Evolutionary conservation across 495 filamentous ascomycete species (phyloP), one percentile per base, ranked within the genome.

Genomic region (Letharia lupina): DNA sequence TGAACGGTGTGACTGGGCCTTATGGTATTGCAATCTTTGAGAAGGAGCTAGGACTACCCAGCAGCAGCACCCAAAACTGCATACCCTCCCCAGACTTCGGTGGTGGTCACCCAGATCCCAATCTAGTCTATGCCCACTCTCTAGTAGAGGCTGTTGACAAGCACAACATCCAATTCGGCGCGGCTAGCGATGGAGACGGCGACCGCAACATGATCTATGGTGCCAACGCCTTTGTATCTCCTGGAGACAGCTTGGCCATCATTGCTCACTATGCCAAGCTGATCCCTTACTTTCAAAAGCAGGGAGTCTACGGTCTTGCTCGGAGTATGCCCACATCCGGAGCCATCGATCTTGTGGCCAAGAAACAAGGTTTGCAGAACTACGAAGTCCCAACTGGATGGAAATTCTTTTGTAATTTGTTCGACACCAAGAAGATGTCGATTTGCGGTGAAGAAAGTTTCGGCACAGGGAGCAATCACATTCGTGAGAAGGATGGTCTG

Each of bases 161-260:
- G 79, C 86, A 91, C 70, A 83, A 84, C 44, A 91, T 98, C 70
- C 95, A 94, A 71, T 98, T 98, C 74, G 94, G 94, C 70, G 94
- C 94, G 52, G 94, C 94, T 47, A 93, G 89, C 71, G 94, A 98
- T 70, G 94, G 94, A 69, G 94, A 98, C 71, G 94, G 94, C 70
- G 94, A 98, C 80, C 90, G 94, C 65, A 98, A 98, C 84, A 98
- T 98, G 94, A 98, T 98, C 73, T 98, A 98, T 76, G 94, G 94
- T 65, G 93, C 93, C 70, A 91, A 94, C 73, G 87, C 86, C 50
- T 98, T 98, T 73, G 94, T 98, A 64, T 98, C 95, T 10, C 94
- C 94, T 16, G 94, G 94, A 68, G 94, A 98, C 82, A 93, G 89
- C 73, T 79, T 98, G 70, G 94, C 94, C 69, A 98, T 98, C 77